Evolutionary conservation across 1,284 basidiomycete species (phyloP).

Genomic region (Leccinum fallax): DNA sequence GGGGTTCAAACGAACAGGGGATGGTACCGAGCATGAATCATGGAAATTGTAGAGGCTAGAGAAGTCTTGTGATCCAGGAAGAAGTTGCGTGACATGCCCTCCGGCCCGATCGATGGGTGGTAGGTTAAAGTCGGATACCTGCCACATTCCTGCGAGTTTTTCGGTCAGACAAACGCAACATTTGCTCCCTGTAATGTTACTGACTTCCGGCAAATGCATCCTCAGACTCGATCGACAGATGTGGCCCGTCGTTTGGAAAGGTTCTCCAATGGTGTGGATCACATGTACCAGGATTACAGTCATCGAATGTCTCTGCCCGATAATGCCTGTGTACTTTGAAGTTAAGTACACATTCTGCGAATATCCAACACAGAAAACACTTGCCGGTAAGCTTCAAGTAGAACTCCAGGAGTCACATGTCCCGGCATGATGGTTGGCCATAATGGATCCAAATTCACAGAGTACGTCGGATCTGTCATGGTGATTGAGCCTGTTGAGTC

Average conservation of each 20-base stretch:
- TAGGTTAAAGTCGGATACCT: too few species aligned
- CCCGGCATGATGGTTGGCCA: background rate
- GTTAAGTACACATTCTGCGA: background rate
- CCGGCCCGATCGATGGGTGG: background rate
- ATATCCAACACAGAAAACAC: background rate
- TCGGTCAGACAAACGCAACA: background rate
- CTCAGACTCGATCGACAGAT: background rate
- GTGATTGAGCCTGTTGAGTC: background rate
- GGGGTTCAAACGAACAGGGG: background rate
- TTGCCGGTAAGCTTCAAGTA: background rate
- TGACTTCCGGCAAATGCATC: conserved; percentile 5
- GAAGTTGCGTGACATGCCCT: background rate
- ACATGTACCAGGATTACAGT: background rate
- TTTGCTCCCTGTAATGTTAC: background rate
- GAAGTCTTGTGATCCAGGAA: background rate
- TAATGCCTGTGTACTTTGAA: conserved; percentile 7
- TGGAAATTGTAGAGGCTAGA: background rate
- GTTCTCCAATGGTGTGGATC: background rate
- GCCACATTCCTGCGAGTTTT: background rate
- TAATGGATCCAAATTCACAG: background rate
- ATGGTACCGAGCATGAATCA: background rate
- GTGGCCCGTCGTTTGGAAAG: background rate
- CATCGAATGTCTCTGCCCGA: background rate
- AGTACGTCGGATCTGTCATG: background rate
- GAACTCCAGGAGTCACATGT: background rate